Evolutionary conservation across 768 basidiomycete species (phyloP).

Genomic region (Boletus reticulatus): DNA sequence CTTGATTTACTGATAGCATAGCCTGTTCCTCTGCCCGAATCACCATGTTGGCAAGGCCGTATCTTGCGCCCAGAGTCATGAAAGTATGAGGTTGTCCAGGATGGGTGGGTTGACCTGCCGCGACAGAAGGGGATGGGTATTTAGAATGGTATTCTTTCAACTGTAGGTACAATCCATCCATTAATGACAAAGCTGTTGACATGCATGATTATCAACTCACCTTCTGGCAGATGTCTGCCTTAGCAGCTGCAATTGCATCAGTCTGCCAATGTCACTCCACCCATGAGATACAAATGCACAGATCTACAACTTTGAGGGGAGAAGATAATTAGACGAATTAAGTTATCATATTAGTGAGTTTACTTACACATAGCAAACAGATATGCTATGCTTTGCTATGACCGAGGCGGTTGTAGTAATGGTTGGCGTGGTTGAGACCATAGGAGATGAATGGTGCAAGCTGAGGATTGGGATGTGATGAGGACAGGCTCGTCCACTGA

Average conservation of each 20-base stretch:
- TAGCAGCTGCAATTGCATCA: background rate
- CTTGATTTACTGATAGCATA: background rate
- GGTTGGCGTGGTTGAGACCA: background rate
- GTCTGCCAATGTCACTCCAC: background rate
- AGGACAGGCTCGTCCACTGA: background rate
- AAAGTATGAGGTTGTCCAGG: background rate
- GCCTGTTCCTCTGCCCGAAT: background rate
- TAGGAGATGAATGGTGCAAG: background rate
- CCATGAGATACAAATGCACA: background rate
- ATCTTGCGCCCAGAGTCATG: background rate
- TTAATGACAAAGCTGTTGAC: too few relatives aligned
- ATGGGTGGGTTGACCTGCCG: background rate
- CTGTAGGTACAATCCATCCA: background rate
- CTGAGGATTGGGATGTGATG: background rate
- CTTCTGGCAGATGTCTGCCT: background rate
- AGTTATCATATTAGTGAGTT: too few relatives aligned
- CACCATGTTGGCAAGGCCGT: background rate
- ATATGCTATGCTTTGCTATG: background rate
- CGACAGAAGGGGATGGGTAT: background rate
- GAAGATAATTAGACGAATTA: too few relatives aligned
- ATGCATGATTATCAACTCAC: background rate
- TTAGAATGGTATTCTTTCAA: background rate
- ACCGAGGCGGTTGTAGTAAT: background rate
- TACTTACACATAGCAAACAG: slow-evolving; percentile 3
- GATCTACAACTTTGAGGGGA: background rate